Evolutionary conservation across 2,329 filamentous ascomycete species (phyloP).

Genomic region (Colletotrichum gigasporum): DNA sequence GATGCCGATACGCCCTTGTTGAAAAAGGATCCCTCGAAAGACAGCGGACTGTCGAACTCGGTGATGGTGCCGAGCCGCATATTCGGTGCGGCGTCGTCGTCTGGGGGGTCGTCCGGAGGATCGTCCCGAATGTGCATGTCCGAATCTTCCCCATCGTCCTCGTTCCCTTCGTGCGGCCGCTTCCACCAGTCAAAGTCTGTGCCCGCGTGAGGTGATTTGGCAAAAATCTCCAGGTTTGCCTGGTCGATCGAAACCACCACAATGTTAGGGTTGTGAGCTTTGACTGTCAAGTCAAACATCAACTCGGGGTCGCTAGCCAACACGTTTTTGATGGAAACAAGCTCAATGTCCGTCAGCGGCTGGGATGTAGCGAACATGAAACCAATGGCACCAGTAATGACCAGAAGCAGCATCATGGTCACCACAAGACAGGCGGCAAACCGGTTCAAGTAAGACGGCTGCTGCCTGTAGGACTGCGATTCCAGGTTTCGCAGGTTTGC

Average conservation of each 20-base stretch:
- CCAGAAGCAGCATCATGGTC: constrained; percentile 81
- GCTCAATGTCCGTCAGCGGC: constrained; percentile 80
- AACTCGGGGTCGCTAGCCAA: constrained; percentile 94
- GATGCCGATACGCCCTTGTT: constrained; percentile 77
- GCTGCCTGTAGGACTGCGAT: constrained; percentile 72
- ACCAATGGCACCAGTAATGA: constrained; percentile 85
- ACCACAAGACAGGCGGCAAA: constrained; percentile 90
- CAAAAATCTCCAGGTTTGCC: constrained; percentile 92
- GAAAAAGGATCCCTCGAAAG: constrained; percentile 91
- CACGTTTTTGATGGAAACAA: constrained; percentile 86
- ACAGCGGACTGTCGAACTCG: constrained; percentile 86
- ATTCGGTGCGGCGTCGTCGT: constrained; percentile 77
- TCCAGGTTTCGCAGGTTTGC: constrained; percentile 76
- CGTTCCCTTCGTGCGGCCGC: constrained; percentile 44
- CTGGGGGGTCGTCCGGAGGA: constrained; percentile 64
- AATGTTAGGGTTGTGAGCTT: constrained; percentile 91
- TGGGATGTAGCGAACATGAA: constrained; percentile 94
- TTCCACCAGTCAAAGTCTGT: constrained; percentile 70
- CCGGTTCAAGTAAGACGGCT: constrained; percentile 72
- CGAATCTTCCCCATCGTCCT: constrained; percentile 23
- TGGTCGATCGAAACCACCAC: constrained; percentile 87
- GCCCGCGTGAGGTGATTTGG: constrained; percentile 91
- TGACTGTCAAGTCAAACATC: constrained; percentile 90
- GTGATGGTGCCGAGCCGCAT: constrained; percentile 92
- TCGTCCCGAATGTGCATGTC: constrained; percentile 42